Percentiles rank a stretch among this genome's conserved stretches.
Evolutionary conservation across 345 rosid genomes (phyloP).

Genomic region (Leavenworthia alabamica): DNA sequence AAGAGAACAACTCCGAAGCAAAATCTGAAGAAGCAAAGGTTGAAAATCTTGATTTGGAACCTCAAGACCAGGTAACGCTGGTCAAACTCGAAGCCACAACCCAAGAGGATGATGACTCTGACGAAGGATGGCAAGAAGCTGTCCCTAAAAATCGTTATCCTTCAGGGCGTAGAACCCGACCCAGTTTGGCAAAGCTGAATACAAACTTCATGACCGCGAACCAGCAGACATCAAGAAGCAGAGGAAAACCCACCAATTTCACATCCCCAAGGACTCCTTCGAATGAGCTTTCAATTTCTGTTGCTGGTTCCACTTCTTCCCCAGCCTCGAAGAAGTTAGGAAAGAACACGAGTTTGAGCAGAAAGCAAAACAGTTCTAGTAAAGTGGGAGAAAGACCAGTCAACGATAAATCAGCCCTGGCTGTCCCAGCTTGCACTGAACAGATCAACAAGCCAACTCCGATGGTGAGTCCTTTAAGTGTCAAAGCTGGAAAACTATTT

Average conservation of each 20-base stretch:
- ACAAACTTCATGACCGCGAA: slow-evolving; percentile 72
- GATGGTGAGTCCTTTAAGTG: slow-evolving; percentile 44
- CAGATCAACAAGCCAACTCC: slow-evolving; percentile 49
- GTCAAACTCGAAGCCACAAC: slow-evolving; percentile 29
- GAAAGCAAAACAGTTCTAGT: slow-evolving; percentile 41
- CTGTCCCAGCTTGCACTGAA: slow-evolving; percentile 44
- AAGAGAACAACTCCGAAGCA: slow-evolving; percentile 65
- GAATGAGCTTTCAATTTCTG: slow-evolving; percentile 41
- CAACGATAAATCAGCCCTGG: slow-evolving; percentile 46
- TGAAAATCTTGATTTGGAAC: slow-evolving; percentile 45
- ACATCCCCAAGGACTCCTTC: slow-evolving; percentile 52
- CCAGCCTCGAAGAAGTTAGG: slow-evolving; percentile 47
- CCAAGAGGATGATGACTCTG: slow-evolving; percentile 56
- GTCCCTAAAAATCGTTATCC: slow-evolving; percentile 80
- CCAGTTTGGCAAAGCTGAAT: slow-evolving; percentile 77
- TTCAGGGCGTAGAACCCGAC: slow-evolving; percentile 64
- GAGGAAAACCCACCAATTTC: slow-evolving; percentile 54
- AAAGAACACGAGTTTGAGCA: slow-evolving; percentile 73
- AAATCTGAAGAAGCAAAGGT: slow-evolving; percentile 42
- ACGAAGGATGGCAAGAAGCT: slow-evolving; percentile 99
- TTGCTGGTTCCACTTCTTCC: slow-evolving; percentile 37
- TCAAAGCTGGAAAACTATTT: slow-evolving; percentile 79
- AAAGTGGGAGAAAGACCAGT: slow-evolving; percentile 41
- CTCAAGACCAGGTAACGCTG: slow-evolving; percentile 33
- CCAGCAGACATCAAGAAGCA: slow-evolving; percentile 60